Percentiles rank a stretch among this genome's conserved stretches.
Conservation (phyloP, 78 protist genomes). For the Dictyostelium brefeldianum region DNA sequence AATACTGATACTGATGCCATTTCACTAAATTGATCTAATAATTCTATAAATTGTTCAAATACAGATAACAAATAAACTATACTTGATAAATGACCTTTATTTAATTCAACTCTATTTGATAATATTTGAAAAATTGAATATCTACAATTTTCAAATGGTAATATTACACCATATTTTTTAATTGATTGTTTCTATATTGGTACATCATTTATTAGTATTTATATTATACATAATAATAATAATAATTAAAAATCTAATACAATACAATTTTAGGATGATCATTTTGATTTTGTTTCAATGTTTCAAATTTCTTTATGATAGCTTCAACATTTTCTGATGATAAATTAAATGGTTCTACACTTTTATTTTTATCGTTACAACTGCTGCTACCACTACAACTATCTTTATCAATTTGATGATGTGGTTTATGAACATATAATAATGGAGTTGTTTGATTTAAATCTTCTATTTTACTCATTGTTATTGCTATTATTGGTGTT, state of each 20-base stretch:
- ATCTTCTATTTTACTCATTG: not conserved
- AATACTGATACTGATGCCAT: not conserved
- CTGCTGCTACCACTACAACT: not conserved
- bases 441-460: not conserved
- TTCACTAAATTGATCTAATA: slow-evolving; percentile 7
- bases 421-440: not conserved
- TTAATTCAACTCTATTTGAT: not conserved
- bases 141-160: slow-evolving; percentile 20
- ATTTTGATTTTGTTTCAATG: not conserved
- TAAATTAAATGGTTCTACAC: not conserved
- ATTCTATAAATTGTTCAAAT: not conserved
- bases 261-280: slow-evolving; percentile 3
- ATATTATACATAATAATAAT: not conserved
- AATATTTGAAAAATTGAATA: slow-evolving; percentile 1
- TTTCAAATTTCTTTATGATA: not conserved
- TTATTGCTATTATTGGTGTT: not conserved
- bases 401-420: not conserved
- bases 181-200: not conserved
- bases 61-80: not conserved
- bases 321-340: not conserved
- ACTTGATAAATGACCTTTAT: not conserved
- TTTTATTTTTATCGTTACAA: no score
- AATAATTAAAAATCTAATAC: not conserved
- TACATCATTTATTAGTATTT: no score
- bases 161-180: not conserved